Base-by-base conservation (phyloP, 1,284 basidiomycete species). In the Heterobasidion parviporum region DNA sequence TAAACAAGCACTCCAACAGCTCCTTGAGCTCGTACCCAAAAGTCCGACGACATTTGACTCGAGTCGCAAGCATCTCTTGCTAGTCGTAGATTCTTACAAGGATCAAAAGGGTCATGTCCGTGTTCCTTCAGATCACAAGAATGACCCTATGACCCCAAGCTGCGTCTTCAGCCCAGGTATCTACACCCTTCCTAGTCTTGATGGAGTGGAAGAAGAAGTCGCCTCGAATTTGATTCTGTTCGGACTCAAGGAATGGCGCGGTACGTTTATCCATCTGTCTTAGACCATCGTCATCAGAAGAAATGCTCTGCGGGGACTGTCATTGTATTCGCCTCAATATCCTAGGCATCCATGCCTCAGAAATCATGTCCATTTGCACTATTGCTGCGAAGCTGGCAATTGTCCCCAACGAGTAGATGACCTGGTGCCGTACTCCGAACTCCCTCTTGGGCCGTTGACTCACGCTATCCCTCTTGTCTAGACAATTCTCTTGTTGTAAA, bases 231-330 rank as follows among this genome's bases (percentile, higher is more conserved):
- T 43, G 16, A 63, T 82, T 18, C 62, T 85, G 7, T 82, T 73
- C 61, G 82, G 83, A 0, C 61, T 80, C 16, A 67, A 74, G 15
- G 78, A 77, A 56, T 78, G 79, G 73, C 69, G 77, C 52, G 67
- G 80, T 82, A 56, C 59, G 77, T 64, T 34, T 20, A 3, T 26
- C 9, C 18, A 6, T 12, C 44, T 50, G 18, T 20, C 16, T 18
- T 16, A 8, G 12, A 41, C 34, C 44, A 14, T 10, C 38, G 6
- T 5, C 38, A 43, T 14, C 20, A 43, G 47, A 56, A 43, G 26
- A n/a, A 16, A 16, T 36, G 35, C 43, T 32, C n/a, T 41, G 10
- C 38, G 38, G 38, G 38, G 38, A 10, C 38, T 41, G 38, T n/a
- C n/a, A 41, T 12, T 8, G 38, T 41, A 4, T 41, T 10, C 38